A percentile compares a stretch with the other conserved stretches of the same genome.
These are phyloP conservation scores for Colletotrichum orbiculare DNA, from an alignment of 2,329 filamentous ascomycete genomes.

Conservation along the genomic window DNA sequence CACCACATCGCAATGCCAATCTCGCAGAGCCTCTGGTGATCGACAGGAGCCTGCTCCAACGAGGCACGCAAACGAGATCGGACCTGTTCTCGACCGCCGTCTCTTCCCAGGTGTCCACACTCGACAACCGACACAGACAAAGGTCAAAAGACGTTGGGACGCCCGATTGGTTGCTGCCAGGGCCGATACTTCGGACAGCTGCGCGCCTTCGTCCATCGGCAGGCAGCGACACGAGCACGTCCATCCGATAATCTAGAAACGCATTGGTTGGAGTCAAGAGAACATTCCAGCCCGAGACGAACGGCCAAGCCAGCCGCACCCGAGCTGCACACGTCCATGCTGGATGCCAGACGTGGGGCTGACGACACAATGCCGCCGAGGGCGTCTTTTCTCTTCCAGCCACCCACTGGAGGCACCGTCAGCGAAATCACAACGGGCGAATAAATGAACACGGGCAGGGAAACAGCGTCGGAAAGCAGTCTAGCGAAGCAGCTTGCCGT, in stretches of 20 bases:
- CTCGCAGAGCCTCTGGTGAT: constrained; percentile 34
- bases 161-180: constrained; percentile 3
- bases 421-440: background rate
- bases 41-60: constrained; percentile 17
- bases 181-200: constrained; percentile 21
- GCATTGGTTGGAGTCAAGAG: constrained; percentile 3
- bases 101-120: background rate
- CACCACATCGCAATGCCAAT: background rate
- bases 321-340: background rate
- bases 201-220: constrained; percentile 14
- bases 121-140: constrained; percentile 2
- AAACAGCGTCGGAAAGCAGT: background rate
- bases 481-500: too few relatives aligned
- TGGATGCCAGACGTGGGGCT: constrained; percentile 8
- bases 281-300: constrained; percentile 28
- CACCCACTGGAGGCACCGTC: constrained; percentile 1
- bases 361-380: constrained; percentile 16
- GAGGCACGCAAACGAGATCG: constrained; percentile 17
- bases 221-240: constrained; percentile 34
- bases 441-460: background rate
- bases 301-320: constrained; percentile 20
- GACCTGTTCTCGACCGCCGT: constrained; percentile 15
- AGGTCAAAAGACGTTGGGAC: constrained; percentile 13
- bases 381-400: constrained; percentile 8
- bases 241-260: background rate